A percentile compares a stretch with the other conserved stretches of the same genome.
phyloP scores from a whole-genome alignment of 2,329 filamentous ascomycete species.

The Endothia cerciana region DNA sequence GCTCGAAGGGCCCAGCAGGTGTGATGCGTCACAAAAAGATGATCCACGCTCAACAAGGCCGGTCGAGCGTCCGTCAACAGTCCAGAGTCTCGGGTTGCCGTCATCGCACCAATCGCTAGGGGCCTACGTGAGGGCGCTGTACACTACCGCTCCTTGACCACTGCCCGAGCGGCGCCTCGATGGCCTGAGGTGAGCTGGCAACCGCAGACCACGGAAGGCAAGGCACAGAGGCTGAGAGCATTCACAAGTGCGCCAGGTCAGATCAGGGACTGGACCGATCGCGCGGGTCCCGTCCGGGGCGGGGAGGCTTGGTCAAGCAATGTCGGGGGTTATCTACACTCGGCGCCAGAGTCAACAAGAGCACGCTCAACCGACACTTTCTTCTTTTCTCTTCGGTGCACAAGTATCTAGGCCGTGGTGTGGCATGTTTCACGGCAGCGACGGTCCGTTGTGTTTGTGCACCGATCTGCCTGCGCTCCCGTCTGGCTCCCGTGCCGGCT shows the following conservation, averaged over 20 bases:
- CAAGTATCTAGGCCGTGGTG: neutral
- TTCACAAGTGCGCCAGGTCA: neutral
- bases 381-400: neutral
- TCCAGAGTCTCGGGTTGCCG: neutral
- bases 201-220: neutral
- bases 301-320: neutral
- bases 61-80: neutral
- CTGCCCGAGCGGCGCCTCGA: neutral
- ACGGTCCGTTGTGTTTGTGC: conserved; percentile 11
- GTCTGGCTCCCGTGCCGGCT: neutral
- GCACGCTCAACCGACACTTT: neutral
- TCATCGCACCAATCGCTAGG: neutral
- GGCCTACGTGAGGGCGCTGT: neutral
- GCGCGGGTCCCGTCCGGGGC: too few species aligned
- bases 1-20: neutral
- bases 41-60: neutral
- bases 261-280: neutral
- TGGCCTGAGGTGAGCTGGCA: neutral
- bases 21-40: conserved; percentile 3
- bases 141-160: neutral
- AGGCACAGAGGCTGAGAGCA: neutral
- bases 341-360: neutral
- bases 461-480: neutral
- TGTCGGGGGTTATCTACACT: neutral
- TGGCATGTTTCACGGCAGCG: conserved; percentile 8